A percentile compares a stretch with the other conserved stretches of the same genome.
Evolutionary conservation across 139 green algal species (phyloP).

Genomic region (Pseudopediastrum boryanum): DNA sequence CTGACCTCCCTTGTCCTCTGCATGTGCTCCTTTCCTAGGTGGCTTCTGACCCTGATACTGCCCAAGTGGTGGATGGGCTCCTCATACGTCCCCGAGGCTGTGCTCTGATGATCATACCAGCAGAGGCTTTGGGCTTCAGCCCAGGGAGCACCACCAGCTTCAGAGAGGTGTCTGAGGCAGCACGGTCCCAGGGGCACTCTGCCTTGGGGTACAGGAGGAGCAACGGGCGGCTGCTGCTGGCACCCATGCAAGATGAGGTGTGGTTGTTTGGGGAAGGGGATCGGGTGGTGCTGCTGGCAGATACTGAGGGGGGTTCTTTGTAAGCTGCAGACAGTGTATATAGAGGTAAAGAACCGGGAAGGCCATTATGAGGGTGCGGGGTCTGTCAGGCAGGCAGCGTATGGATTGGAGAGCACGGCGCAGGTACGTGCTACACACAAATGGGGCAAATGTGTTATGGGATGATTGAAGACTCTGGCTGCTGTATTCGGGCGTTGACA

Average conservation of each 20-base stretch:
- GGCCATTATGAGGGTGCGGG: no score
- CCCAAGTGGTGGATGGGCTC: constrained; percentile 22
- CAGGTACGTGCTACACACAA: no score
- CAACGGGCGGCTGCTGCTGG: constrained; percentile 26
- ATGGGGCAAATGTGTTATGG: no score
- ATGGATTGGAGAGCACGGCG: no score
- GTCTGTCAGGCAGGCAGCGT: no score
- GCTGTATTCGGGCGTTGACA: no score
- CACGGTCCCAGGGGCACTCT: neutral
- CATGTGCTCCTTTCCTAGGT: neutral
- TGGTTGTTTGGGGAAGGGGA: neutral
- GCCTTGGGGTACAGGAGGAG: constrained; percentile 21
- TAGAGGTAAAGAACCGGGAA: no score
- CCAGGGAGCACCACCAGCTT: neutral
- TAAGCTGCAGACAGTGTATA: no score
- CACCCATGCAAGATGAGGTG: neutral
- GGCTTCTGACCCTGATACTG: neutral
- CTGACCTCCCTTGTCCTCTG: neutral
- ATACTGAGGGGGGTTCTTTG: neutral
- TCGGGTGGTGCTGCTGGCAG: constrained; percentile 11
- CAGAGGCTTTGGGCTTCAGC: neutral
- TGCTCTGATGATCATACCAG: constrained; percentile 11
- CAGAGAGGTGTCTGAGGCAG: neutral
- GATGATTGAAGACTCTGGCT: no score
- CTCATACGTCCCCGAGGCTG: constrained; percentile 9